These are phyloP conservation scores for Tuber borchii DNA, from an alignment of 495 filamentous ascomycete species.

Conservation along the genomic window DNA sequence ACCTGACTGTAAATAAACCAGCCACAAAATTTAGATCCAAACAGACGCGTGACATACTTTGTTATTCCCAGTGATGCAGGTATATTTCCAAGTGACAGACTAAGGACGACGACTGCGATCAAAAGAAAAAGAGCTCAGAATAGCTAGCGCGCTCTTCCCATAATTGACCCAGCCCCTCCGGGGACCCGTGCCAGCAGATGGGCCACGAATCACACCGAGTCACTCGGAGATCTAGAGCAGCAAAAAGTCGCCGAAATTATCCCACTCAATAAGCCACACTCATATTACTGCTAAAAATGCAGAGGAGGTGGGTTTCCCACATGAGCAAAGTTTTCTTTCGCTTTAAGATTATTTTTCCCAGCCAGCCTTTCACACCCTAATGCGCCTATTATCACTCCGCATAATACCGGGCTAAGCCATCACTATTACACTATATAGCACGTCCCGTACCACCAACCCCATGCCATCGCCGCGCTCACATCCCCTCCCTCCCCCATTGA, in stretches of 20 bases:
- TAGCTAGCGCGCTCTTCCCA: background rate
- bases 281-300: background rate
- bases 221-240: background rate
- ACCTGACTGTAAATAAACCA: background rate
- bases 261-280: too few relatives aligned
- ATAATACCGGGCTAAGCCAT: background rate
- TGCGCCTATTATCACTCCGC: background rate
- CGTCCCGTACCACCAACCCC: too few relatives aligned
- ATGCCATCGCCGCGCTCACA: too few relatives aligned
- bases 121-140: background rate
- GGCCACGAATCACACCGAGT: background rate
- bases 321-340: background rate
- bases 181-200: background rate
- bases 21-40: background rate
- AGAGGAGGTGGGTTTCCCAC: background rate
- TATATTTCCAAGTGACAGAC: background rate
- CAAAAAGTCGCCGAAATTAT: background rate
- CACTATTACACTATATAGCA: background rate
- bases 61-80: background rate
- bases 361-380: background rate
- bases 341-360: background rate
- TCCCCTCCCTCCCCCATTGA: too few relatives aligned
- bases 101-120: background rate
- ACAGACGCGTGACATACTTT: background rate
- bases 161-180: background rate